Percentiles rank a stretch among this genome's conserved stretches.
phyloP scores from a whole-genome alignment of 1,284 basidiomycete species.

The Microbotryum violaceum region DNA sequence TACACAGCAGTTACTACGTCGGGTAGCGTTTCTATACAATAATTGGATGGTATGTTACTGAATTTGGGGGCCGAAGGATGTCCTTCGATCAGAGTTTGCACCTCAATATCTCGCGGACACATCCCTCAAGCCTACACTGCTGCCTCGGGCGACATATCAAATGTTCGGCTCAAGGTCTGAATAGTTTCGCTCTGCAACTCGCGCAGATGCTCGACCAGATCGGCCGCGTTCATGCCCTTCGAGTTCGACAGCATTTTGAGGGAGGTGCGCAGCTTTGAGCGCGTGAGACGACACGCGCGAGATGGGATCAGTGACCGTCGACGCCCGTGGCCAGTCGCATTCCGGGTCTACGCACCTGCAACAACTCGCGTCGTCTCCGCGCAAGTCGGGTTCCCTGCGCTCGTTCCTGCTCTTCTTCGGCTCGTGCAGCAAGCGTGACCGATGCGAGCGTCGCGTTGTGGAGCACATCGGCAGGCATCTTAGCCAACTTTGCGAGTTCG shows the following conservation, averaged over 20 bases:
- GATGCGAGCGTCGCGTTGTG: conserved; percentile 57
- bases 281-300: conserved; percentile 11
- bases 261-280: conserved; percentile 56
- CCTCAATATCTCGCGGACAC: too few relatives aligned
- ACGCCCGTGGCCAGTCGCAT: too few relatives aligned
- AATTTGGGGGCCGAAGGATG: too few relatives aligned
- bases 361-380: conserved; percentile 56
- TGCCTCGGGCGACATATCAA: too few relatives aligned
- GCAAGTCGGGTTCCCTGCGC: conserved; percentile 56
- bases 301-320: neutral
- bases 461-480: conserved; percentile 63
- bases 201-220: conserved; percentile 55
- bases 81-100: too few relatives aligned
- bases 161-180: neutral
- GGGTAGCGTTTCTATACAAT: too few relatives aligned
- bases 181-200: conserved; percentile 62
- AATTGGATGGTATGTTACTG: too few relatives aligned
- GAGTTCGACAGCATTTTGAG: conserved; percentile 60
- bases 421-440: conserved; percentile 52
- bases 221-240: conserved; percentile 59
- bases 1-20: too few relatives aligned
- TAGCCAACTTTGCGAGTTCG: conserved; percentile 72
- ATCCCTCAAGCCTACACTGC: too few relatives aligned
- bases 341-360: conserved; percentile 49
- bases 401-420: conserved; percentile 52